Evolutionary conservation across 805 yeast species (phyloP).

Genomic region (Phaffomyces opuntiae): DNA sequence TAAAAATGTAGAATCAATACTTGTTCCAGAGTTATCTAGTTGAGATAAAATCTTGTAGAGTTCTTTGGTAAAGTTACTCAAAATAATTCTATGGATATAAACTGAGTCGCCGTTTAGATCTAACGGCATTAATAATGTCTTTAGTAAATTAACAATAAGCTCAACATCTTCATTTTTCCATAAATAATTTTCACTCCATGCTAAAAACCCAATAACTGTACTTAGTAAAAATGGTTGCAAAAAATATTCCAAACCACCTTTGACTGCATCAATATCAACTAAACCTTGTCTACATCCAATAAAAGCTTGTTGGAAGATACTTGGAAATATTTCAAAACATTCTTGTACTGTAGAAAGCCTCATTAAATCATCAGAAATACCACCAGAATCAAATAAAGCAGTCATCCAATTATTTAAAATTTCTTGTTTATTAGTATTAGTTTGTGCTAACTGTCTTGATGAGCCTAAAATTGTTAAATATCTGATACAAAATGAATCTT

Average conservation of each 20-base stretch:
- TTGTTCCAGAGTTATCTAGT: slow-evolving; percentile 2
- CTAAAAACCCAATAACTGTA: slow-evolving; percentile 47
- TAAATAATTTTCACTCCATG: slow-evolving; percentile 39
- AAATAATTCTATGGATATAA: slow-evolving; percentile 35
- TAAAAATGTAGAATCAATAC: slow-evolving; percentile 15
- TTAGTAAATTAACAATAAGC: slow-evolving; percentile 32
- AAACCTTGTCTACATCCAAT: slow-evolving; percentile 48
- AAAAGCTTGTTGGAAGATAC: slow-evolving; percentile 66
- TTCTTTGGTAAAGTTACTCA: slow-evolving; percentile 20
- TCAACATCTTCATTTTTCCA: slow-evolving; percentile 26
- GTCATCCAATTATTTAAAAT: slow-evolving; percentile 65
- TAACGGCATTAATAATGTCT: slow-evolving; percentile 34
- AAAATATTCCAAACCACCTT: slow-evolving; percentile 81
- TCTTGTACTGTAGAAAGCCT: slow-evolving; percentile 60
- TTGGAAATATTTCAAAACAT: slow-evolving; percentile 61
- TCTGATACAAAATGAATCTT: slow-evolving; percentile 26
- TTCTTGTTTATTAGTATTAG: slow-evolving; percentile 22
- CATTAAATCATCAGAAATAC: slow-evolving; percentile 79
- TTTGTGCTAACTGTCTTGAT: slow-evolving; percentile 20
- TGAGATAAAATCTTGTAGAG: slow-evolving; percentile 10
- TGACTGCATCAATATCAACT: slow-evolving; percentile 52
- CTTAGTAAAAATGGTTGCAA: slow-evolving; percentile 69
- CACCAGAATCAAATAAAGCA: slow-evolving; percentile 76
- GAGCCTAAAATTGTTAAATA: slow-evolving; percentile 24
- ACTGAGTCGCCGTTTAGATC: slow-evolving; percentile 39